Base-by-base conservation (phyloP, 2,329 filamentous ascomycete genomes). In the Ceratocystis huliohia region DNA sequence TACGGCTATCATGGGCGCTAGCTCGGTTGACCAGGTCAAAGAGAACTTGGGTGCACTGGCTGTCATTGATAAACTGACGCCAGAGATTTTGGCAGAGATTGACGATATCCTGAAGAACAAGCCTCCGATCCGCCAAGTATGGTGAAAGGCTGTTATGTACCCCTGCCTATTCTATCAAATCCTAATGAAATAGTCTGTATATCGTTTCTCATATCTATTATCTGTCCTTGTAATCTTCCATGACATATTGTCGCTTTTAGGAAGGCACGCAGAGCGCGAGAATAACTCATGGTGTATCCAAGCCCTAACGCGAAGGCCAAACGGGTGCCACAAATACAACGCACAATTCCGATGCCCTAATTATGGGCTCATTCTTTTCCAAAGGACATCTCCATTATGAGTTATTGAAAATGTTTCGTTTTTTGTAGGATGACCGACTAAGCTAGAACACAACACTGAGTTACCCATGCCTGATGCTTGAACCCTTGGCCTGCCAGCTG, bases 1-100 rank as follows among this genome's bases (percentile, higher is more conserved):
- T 73, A 81, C 80, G 17, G 84, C 82, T 44, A 86, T 86, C 69
- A 82, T 82, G 0, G 83, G 83, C 5, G 83, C 84, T 4, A 84
- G 81, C 74, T 79, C 76, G 65, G 76, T 79, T 2, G 78, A 80
- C 72, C 84, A 87, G 77, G 77, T 87, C 57, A 81, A 81, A 66
- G 83, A 86, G 74, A 85, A 84, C 71, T 74, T 83, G 61, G 75
- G 76, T 71, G 82, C 84, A 1, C 69, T 86, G 10, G 75, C 74
- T 13, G 75, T 79, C 8, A 73, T 83, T 28, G 79, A 83, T 65
- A 81, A 81, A 75, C 73, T 87, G 71, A 87, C 83, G 4, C 79
- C 79, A 0, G 82, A 84, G 72, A 77, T 87, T 64, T 72, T 87
- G 75, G 75, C 76, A 13, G 80, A 84, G 76, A 86, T 86, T 72